Percentiles rank a stretch among this genome's conserved stretches.
phyloP scores from a whole-genome alignment of 805 yeast genomes.

The Candida jianshihensis region DNA sequence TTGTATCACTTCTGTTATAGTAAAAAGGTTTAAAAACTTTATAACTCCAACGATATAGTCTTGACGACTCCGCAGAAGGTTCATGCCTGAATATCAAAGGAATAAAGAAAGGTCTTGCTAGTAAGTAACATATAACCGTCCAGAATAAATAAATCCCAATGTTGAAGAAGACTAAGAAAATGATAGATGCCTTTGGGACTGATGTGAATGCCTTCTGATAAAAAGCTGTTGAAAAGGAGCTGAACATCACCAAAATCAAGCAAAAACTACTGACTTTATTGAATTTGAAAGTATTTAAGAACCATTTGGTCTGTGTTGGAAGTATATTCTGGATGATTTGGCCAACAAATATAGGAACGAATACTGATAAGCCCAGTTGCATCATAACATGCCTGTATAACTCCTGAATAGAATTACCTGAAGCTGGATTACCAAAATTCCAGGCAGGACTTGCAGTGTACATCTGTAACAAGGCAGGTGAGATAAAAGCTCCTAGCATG shows the following conservation, averaged over 20 bases:
- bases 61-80: slow-evolving; percentile 42
- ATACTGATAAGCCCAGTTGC: slow-evolving; percentile 78
- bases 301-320: slow-evolving; percentile 60
- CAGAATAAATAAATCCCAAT: slow-evolving; percentile 73
- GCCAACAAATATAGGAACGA: slow-evolving; percentile 84
- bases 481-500: slow-evolving; percentile 75
- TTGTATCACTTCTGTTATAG: slow-evolving; percentile 64
- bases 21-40: slow-evolving; percentile 52
- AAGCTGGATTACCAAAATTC: slow-evolving; percentile 76
- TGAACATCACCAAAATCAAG: slow-evolving; percentile 70
- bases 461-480: slow-evolving; percentile 81
- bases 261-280: slow-evolving; percentile 74
- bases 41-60: slow-evolving; percentile 35
- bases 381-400: slow-evolving; percentile 77
- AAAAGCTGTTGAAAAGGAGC: slow-evolving; percentile 83
- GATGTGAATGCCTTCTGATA: slow-evolving; percentile 70
- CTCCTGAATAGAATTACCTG: slow-evolving; percentile 41
- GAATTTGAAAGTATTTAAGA: slow-evolving; percentile 47
- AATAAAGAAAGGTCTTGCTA: slow-evolving; percentile 57
- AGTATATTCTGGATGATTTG: slow-evolving; percentile 69
- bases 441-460: slow-evolving; percentile 49
- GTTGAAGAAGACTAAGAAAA: slow-evolving; percentile 78
- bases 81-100: slow-evolving; percentile 33
- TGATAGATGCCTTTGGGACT: slow-evolving; percentile 60
- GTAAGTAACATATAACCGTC: slow-evolving; percentile 52